phyloP scores from a whole-genome alignment of 306 rosid species.

The Gastrolobium villosum region DNA sequence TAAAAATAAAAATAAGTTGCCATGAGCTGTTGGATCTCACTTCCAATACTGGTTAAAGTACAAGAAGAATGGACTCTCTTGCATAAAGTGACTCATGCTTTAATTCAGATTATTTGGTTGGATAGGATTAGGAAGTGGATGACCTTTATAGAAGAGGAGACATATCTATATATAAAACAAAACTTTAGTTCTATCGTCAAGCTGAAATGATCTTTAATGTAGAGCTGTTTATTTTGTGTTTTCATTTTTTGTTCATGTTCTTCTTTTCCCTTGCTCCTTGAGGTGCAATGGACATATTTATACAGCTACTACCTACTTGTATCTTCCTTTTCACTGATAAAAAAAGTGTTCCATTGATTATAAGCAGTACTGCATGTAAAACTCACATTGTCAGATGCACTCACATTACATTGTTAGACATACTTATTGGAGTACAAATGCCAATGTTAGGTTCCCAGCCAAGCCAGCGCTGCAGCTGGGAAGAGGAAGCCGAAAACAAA shows the following conservation, averaged over 20 bases:
- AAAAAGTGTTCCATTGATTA: constrained; percentile 7
- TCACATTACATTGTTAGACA: constrained; percentile 32
- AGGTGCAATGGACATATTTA: constrained; percentile 3
- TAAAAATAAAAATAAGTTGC: not conserved
- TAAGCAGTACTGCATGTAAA: constrained; percentile 12
- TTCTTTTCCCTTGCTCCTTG: not conserved
- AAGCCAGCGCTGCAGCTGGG: constrained; percentile 66
- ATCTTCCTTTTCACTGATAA: not conserved
- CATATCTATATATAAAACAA: not conserved
- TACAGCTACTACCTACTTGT: constrained; percentile 35
- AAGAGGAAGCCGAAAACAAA: constrained; percentile 94
- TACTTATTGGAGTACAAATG: constrained; percentile 44
- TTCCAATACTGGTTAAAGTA: not conserved
- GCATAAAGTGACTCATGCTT: not conserved
- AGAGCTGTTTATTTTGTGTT: constrained; percentile 15
- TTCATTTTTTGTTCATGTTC: constrained; percentile 7
- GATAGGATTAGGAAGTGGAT: not conserved
- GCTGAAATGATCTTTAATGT: not conserved
- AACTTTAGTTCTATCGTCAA: not conserved
- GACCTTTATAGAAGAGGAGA: not conserved
- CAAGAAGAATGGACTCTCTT: not conserved
- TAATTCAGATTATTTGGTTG: not conserved
- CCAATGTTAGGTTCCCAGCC: constrained; percentile 68
- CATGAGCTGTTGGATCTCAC: not conserved
- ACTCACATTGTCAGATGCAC: constrained; percentile 19